Base-by-base conservation (phyloP, 306 rosid genomes). In the Vigna reflexopilosa region DNA sequence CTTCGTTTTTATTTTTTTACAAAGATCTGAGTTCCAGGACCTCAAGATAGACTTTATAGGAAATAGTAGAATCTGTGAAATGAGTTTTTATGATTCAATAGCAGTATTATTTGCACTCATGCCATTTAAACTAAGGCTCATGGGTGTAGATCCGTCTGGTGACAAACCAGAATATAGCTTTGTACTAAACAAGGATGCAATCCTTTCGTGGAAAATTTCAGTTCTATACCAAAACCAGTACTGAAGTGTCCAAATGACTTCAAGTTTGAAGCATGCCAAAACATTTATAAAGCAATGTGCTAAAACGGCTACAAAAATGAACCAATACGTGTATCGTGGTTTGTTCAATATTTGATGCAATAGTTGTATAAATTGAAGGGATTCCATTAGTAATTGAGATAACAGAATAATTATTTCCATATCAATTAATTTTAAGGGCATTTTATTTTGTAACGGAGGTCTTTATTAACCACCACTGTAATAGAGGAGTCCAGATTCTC, bases 251-350 rank as follows among this genome's bases (percentile, higher is more conserved):
- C 63, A 70, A 70, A 30, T 51, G 62, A 70, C 17, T 32, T 51
- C 11, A 16, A 70, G 63, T 32, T 70, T 32, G 28, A 30, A 70
- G 57, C 63, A 51, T 32, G 76, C 19, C 63, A 70, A 70, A 50
- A 15, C 59, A 70, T 50, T 44, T 45, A 47, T 45, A 45, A 40
- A 40, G 63, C 17, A 32, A 32, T 51, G 7, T 34, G 13, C 47
- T 32, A 17, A 70, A 49, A 49, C 9, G 6, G 47, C 47, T 70
- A 49, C 59, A 49, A 49, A 20, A 49, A 49, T 50, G n/a, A 9
- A 3, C n/a, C 26, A n/a, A 52, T 10, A 28, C 10, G 13, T 10
- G 5, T 10, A 9, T 30, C 30, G 48, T 9, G 51, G 56, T 67
- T 24, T 38, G 34, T 49, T 30, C 44, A 70, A 32, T 28, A 70